phyloP scores from a whole-genome alignment of 768 basidiomycete genomes.

The Trametes meyenii region DNA sequence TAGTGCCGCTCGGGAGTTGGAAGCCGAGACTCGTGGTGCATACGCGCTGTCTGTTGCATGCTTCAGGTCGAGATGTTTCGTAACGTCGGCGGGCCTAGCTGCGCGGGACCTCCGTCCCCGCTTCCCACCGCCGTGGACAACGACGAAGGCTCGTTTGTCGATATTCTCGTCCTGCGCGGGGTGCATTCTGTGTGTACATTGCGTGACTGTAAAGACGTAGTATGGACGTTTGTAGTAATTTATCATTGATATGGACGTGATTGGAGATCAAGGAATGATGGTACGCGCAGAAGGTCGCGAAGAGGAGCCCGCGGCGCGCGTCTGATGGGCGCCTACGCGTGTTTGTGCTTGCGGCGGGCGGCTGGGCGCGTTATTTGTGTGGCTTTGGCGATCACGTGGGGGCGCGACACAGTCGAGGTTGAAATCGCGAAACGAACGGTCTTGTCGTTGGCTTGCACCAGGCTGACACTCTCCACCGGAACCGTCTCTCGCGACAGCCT shows the following conservation, averaged over 20 bases:
- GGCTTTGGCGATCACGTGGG: constrained; percentile 40
- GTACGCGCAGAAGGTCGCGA: constrained; percentile 12
- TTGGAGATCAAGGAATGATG: constrained; percentile 26
- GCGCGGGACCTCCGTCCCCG: not conserved
- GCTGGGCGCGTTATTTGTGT: constrained; percentile 35
- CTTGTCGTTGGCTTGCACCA: constrained; percentile 35
- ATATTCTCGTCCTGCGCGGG: not conserved
- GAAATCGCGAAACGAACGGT: constrained; percentile 32
- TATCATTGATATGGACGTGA: constrained; percentile 15
- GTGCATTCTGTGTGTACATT: not conserved
- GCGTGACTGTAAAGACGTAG: constrained; percentile 8
- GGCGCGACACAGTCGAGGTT: constrained; percentile 33
- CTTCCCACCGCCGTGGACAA: not conserved
- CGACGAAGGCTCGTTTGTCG: constrained; percentile 1
- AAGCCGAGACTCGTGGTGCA: constrained; percentile 20
- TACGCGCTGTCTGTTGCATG: constrained; percentile 1
- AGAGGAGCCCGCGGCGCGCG: not conserved
- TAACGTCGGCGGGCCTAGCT: not conserved
- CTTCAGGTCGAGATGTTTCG: constrained; percentile 11
- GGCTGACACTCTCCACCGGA: constrained; percentile 38
- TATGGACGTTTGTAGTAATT: constrained; percentile 10
- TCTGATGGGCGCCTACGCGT: constrained; percentile 1
- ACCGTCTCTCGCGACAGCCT: constrained; percentile 24
- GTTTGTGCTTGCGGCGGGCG: constrained; percentile 4
- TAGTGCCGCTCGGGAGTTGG: constrained; percentile 17